Base-by-base conservation (phyloP, 78 protist genomes). In the Dictyostelium brefeldianum region DNA sequence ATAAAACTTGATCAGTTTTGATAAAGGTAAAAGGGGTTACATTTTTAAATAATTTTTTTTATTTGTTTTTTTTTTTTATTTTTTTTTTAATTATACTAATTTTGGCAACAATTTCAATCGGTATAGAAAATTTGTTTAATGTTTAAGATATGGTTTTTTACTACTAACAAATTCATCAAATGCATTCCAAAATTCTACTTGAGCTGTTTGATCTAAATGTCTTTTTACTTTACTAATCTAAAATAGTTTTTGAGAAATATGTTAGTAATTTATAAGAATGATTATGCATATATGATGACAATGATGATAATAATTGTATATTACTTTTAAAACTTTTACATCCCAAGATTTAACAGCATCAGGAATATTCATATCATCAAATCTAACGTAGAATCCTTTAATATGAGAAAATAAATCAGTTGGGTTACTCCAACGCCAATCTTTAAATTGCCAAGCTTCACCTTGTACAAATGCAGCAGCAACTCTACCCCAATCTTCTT, bases 391-490 rank as follows among this genome's bases (percentile, higher is more conserved):
- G 51, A 50, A 87, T 11, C 93, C 93, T 51, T 31, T 87, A 12
- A 87, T 71, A 64, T 87, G 18, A 25, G 93, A 64, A 20, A 87
- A 47, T 27, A 87, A 25, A 77, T 87, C 93, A 0, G 80, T 79
- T 14, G 93, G 93, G n/a, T 31, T 87, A 4, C 62, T 20, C 93
- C 93, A 87, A 29, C 78, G 77, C 84, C 84, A 87, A 87, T 87
- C 93, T 87, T 87, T 87, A 65, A 87, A 87, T 77, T 87, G 93
- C 93, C 93, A 87, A 14, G 93, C 84, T 51, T 87, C 93, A 64
- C 93, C 93, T 64, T 87, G 93, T n/a, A 87, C 93, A 77, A 87
- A 87, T 12, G 67, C 93, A 31, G 93, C 93, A n/a, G 78, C 93
- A 1, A 87, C 93, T 77, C 93, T 74, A 9, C 5, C 9, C 93